Evolutionary conservation across 257 asterid genomes (phyloP).

Genomic region (Gynochthodes officinalis): DNA sequence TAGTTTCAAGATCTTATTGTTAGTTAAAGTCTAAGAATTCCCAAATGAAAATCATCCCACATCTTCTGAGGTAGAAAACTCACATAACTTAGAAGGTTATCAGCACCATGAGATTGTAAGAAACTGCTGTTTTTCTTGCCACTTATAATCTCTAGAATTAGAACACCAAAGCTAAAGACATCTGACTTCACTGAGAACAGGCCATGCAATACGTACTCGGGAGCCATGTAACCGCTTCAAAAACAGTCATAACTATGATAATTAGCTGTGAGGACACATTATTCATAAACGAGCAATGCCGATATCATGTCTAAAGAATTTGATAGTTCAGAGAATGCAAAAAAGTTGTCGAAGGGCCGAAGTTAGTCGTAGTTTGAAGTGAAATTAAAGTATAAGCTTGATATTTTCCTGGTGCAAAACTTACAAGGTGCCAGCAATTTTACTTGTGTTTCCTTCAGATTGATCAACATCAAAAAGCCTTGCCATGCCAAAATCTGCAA

Average conservation of each 20-base stretch:
- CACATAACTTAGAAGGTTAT: conserved; percentile 23
- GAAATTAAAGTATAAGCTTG: background rate
- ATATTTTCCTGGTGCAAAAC: background rate
- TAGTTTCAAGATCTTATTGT: background rate
- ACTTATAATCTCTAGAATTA: conserved; percentile 25
- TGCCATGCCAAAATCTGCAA: conserved; percentile 38
- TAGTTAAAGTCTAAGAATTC: no score
- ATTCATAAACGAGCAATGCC: background rate
- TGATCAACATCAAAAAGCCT: conserved; percentile 21
- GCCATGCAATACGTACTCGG: conserved; percentile 21
- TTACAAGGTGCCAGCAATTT: conserved; percentile 34
- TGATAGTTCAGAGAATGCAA: background rate
- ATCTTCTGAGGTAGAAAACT: no score
- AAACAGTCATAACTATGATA: background rate
- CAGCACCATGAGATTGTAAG: background rate
- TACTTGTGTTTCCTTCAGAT: conserved; percentile 17
- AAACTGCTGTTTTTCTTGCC: conserved; percentile 19
- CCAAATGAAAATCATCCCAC: no score
- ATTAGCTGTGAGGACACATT: background rate
- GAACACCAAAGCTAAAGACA: conserved; percentile 30
- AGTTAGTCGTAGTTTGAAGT: background rate
- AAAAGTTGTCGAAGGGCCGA: no score
- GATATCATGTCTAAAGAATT: background rate
- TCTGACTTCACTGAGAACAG: conserved; percentile 22
- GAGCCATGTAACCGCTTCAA: conserved; percentile 35